A percentile compares a stretch with the other conserved stretches of the same genome.
phyloP scores from a whole-genome alignment of 345 rosid species.

The Populus deltoides region DNA sequence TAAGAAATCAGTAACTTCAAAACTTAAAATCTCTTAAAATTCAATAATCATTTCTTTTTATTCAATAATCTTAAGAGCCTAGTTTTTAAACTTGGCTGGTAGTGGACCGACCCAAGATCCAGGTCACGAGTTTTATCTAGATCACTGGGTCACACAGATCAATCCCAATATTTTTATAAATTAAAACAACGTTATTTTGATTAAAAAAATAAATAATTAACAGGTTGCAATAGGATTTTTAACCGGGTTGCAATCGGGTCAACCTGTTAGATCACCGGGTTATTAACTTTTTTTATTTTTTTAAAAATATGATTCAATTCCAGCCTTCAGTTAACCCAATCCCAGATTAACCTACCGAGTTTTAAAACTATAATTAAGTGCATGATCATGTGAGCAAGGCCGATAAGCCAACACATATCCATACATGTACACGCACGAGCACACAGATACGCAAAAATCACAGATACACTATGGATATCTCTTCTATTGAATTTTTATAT shows the following conservation, averaged over 20 bases:
- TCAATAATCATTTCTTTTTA: not conserved
- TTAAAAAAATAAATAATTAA: too few relatives aligned
- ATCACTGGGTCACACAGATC: accelerated
- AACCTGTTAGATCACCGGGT: accelerated
- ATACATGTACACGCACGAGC: not conserved
- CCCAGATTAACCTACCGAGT: accelerated
- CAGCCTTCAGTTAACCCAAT: accelerated
- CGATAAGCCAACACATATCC: not conserved
- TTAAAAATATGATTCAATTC: too few relatives aligned
- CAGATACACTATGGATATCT: not conserved
- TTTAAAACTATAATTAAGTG: not conserved
- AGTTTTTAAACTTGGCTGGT: too few relatives aligned
- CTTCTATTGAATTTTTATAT: not conserved
- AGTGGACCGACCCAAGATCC: accelerated
- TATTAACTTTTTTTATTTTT: too few relatives aligned
- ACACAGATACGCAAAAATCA: too few relatives aligned
- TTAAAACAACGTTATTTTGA: too few relatives aligned
- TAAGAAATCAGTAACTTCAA: not conserved
- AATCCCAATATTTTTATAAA: too few relatives aligned
- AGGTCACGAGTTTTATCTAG: too few relatives aligned
- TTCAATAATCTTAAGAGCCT: too few relatives aligned
- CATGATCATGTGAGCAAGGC: not conserved
- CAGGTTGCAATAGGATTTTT: accelerated
- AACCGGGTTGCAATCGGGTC: accelerated
- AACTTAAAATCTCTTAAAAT: not conserved